A percentile compares a stretch with the other conserved stretches of the same genome.
Evolutionary conservation across 176 grass and related monocot genomes (phyloP).

Genomic region (Paspalum notatum): DNA sequence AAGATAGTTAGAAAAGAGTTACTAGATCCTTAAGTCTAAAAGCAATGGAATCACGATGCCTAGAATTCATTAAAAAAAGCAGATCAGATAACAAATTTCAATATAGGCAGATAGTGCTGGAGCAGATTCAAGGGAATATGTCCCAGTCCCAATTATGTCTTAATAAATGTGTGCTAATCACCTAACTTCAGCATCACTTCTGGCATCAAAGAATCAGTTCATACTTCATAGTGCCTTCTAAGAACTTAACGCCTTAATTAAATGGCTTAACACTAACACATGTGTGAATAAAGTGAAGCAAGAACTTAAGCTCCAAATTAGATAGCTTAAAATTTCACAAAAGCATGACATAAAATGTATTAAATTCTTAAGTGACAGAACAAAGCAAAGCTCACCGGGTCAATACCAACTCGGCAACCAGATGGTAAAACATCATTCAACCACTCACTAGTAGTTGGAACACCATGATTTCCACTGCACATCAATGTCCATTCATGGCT

Average conservation of each 20-base stretch:
- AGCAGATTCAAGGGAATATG: neutral
- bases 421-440: conserved; percentile 85
- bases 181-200: neutral
- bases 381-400: conserved; percentile 79
- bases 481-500: conserved; percentile 77
- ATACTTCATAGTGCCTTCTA: neutral
- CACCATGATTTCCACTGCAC: conserved; percentile 84
- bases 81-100: conserved; percentile 7
- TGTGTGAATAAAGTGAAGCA: neutral
- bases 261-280: neutral
- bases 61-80: conserved; percentile 2
- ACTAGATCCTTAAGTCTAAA: neutral
- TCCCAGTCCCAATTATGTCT: neutral
- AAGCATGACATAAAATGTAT: conserved; percentile 6
- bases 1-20: neutral
- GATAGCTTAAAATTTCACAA: neutral
- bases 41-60: neutral
- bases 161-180: neutral
- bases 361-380: neutral
- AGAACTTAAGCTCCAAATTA: neutral
- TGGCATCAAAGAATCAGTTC: conserved; percentile 4
- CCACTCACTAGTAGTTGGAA: conserved; percentile 88
- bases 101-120: neutral
- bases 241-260: neutral
- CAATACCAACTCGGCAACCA: conserved; percentile 87